Base-by-base conservation (phyloP, 805 yeast genomes). In the Pichia cabralensis region DNA sequence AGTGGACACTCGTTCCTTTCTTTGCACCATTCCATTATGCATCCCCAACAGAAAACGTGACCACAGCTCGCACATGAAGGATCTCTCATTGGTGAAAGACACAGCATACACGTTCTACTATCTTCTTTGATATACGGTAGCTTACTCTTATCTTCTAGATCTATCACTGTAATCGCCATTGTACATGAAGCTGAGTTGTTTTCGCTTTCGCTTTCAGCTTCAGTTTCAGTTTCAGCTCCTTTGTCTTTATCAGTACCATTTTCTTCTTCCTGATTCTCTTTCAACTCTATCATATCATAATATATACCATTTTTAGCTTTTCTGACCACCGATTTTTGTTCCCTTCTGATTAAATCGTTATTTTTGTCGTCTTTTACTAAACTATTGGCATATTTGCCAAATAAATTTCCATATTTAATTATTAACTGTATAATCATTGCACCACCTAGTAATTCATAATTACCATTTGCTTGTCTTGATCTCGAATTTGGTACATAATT, bases 31-130 rank as follows among this genome's bases (percentile, higher is more conserved):
- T 82, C 94, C 6, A 76, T 66, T 5, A 86, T 75, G 53, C 97
- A 89, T 6, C 64, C 65, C 96, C 97, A 89, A 58, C 98, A 89
- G 55, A 83, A 89, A 12, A 84, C 38, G 54, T 89, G 98, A 0
- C 97, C 98, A 58, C 98, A 89, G 5, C 77, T 71, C 0, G 95
- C 85, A 40, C 83, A 73, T 1, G 95, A 64, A 5, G 98, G 97
- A 41, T 82, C 73, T 2, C 60, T 64, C 92, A 89, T 82, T 12
- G 69, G 65, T 8, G 81, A 76, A 17, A 89, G 65, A 53, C 98
- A 89, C 15, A 92, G 65, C 69, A 86, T 80, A 52, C 98, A 89
- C 27, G 69, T 65, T 34, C 96, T 65, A 1, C 94, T 76, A 18
- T 60, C 56, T 38, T 67, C 76, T 0, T 88, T 80, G 8, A 89